These are phyloP conservation scores for Elongisporangium senticosum DNA, from an alignment of 352 stramenopile genomes.

Conservation along the genomic window DNA sequence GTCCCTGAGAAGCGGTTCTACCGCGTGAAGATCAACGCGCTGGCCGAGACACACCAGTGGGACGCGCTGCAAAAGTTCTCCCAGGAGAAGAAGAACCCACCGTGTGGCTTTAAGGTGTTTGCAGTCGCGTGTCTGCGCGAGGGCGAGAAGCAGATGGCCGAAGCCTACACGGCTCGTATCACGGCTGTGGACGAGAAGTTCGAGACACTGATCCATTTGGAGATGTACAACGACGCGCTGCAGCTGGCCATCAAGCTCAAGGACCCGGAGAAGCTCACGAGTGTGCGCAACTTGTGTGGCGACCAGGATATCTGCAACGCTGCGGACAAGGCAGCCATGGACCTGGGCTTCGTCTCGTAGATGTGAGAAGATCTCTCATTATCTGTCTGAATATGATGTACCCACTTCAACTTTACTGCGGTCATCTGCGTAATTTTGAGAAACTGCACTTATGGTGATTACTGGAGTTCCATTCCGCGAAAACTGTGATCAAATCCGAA, in stretches of 20 bases:
- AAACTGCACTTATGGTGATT: background rate
- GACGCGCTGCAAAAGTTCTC: slow-evolving; percentile 85
- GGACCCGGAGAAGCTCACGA: slow-evolving; percentile 83
- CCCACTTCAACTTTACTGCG: background rate
- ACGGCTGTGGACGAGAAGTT: slow-evolving; percentile 83
- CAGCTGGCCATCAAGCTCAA: slow-evolving; percentile 83
- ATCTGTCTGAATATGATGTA: background rate
- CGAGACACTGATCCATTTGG: slow-evolving; percentile 79
- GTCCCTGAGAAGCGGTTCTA: slow-evolving; percentile 90
- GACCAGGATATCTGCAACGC: slow-evolving; percentile 70
- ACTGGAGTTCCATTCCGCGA: background rate
- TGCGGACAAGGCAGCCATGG: slow-evolving; percentile 74
- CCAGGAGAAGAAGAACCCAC: slow-evolving; percentile 80
- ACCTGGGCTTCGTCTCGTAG: slow-evolving; percentile 76
- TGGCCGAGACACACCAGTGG: slow-evolving; percentile 84
- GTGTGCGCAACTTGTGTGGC: slow-evolving; percentile 71
- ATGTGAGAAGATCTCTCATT: background rate
- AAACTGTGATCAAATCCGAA: background rate
- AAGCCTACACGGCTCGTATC: slow-evolving; percentile 77
- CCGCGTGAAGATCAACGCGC: slow-evolving; percentile 86
- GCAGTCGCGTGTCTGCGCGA: slow-evolving; percentile 70
- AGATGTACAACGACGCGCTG: slow-evolving; percentile 79
- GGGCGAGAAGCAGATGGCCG: slow-evolving; percentile 76
- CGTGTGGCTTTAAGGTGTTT: slow-evolving; percentile 83
- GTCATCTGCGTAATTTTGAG: background rate